Evolutionary conservation across 1,284 basidiomycete species (phyloP).

Genomic region (Apiotrichum porosum): DNA sequence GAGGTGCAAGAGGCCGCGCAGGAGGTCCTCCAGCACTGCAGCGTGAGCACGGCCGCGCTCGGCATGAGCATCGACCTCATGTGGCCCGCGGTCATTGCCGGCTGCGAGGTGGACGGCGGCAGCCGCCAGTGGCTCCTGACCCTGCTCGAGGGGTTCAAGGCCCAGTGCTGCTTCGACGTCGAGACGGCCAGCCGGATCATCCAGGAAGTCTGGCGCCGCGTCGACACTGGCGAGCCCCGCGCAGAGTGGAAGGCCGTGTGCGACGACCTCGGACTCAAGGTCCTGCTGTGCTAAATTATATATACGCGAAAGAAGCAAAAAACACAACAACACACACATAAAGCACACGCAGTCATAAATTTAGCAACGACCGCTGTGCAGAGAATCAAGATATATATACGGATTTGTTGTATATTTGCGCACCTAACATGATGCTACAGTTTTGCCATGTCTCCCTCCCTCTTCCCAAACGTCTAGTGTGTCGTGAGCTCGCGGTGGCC

Average conservation of each 20-base stretch:
- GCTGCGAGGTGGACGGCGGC: slow-evolving; percentile 48
- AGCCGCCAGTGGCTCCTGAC: slow-evolving; percentile 49
- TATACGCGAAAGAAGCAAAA: not conserved
- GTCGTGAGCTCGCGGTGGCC: no score
- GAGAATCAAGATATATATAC: no score
- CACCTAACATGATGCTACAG: no score
- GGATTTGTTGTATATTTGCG: no score
- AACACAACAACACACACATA: not conserved
- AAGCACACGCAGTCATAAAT: no score
- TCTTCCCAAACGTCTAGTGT: no score
- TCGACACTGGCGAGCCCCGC: slow-evolving; percentile 28
- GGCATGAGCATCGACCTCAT: slow-evolving; percentile 50
- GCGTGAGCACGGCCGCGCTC: slow-evolving; percentile 39
- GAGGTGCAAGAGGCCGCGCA: slow-evolving; percentile 47
- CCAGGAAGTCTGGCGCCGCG: slow-evolving; percentile 48
- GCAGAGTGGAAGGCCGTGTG: slow-evolving; percentile 46
- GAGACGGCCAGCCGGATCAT: slow-evolving; percentile 54
- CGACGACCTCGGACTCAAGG: slow-evolving; percentile 37
- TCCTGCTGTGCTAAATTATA: slow-evolving; percentile 29
- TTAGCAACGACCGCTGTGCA: no score
- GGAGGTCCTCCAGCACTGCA: slow-evolving; percentile 43
- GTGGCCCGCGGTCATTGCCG: slow-evolving; percentile 53
- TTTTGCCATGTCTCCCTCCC: no score
- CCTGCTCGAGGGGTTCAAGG: slow-evolving; percentile 52
- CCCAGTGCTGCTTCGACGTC: slow-evolving; percentile 54